Conservation (phyloP, 768 basidiomycete genomes). For the Sistotremastrum suecicum region DNA sequence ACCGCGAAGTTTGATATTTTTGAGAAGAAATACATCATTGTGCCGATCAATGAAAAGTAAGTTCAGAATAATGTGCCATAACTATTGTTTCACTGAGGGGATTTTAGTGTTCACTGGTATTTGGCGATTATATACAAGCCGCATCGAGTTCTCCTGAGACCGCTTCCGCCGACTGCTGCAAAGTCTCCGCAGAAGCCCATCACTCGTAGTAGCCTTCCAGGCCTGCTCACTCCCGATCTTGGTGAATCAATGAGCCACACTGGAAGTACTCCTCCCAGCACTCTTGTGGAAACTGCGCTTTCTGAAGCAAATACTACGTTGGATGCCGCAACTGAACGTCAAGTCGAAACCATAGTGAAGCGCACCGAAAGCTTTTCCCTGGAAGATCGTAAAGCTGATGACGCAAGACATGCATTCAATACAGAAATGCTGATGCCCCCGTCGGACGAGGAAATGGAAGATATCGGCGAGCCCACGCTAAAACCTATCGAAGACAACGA, state of each 20-base stretch:
- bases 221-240: no score
- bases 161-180: conserved; percentile 19
- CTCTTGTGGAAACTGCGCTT: no score
- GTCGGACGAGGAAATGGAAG: neutral
- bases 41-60: conserved; percentile 96
- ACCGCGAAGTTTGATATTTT: conserved; percentile 83
- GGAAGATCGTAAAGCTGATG: no score
- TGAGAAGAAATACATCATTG: conserved; percentile 79
- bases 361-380: no score
- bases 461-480: neutral
- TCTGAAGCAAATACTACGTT: no score
- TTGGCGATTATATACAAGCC: conserved; percentile 88
- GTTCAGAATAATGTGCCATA: conserved; percentile 10
- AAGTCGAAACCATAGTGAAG: no score
- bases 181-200: neutral
- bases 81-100: neutral
- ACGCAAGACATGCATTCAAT: no score
- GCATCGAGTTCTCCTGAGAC: conserved; percentile 37
- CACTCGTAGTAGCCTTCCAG: no score
- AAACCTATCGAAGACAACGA: neutral
- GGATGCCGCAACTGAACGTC: no score
- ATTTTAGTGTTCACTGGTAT: conserved; percentile 84
- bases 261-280: no score
- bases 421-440: no score
- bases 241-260: no score